Base-by-base conservation (phyloP, 805 yeast genomes). In the Kodamaea leandrae region DNA sequence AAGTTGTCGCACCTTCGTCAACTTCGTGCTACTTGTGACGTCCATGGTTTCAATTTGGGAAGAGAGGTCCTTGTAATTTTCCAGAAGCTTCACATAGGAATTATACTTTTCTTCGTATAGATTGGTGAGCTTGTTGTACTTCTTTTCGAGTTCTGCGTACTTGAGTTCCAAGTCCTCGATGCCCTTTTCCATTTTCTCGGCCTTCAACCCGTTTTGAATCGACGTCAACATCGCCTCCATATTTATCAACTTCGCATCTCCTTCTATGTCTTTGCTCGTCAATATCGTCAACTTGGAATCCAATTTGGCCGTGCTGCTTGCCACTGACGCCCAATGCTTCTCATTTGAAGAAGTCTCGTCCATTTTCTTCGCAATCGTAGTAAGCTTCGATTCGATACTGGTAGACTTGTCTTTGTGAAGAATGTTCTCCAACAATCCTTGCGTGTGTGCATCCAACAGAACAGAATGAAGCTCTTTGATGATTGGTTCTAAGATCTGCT, bases 401-500 rank as follows among this genome's bases (percentile, higher is more conserved):
- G 34, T 13, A n/a, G 34, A 38, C 15, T 32, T 38, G 18, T 21
- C 36, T 18, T 32, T 30, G n/a, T 38, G 36, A 8, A 48, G 27
- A 14, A 54, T 48, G 14, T 39, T 44, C 35, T 53, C 52, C n/a
- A 54, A 37, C 17, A 50, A 42, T 12, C 16, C 25, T 4, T 33
- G 45, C 2, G 55, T 53, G 30, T 50, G 52, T 3, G 37, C 15
- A 41, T 60, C 61, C 16, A 58, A 45, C 17, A 57, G 50, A 2
- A 55, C 59, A 2, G 57, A 50, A 37, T 52, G 55, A 13, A 58
- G 46, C 34, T 60, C 64, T 2, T 51, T 50, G 8, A 58, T 44
- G 32, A 60, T 55, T 1, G 64, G 64, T 37, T 56, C 60, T 4
- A 57, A 40, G 3, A 60, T 54, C 39, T 52, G 54, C 20, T 42